phyloP scores from a whole-genome alignment of 2,329 filamentous ascomycete genomes.

The Acarospora socialis region DNA sequence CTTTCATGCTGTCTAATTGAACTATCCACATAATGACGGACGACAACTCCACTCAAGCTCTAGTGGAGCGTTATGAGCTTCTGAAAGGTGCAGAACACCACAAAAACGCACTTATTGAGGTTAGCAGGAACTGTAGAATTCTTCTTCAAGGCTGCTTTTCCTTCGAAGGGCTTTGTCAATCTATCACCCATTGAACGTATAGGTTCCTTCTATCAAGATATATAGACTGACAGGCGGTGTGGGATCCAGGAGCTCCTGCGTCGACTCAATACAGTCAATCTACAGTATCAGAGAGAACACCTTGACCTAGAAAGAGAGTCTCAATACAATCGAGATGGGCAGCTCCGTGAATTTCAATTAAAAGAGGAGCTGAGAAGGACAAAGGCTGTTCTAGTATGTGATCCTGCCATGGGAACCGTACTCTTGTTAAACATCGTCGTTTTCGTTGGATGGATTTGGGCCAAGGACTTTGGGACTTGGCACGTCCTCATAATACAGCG shows the following conservation, averaged over 20 bases:
- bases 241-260: slow-evolving; percentile 30
- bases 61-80: slow-evolving; percentile 30
- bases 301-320: slow-evolving; percentile 34
- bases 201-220: slow-evolving; percentile 1
- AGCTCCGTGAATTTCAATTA: slow-evolving; percentile 32
- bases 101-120: slow-evolving; percentile 35
- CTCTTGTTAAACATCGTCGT: too few species aligned
- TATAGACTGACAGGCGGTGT: slow-evolving; percentile 4
- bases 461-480: too few species aligned
- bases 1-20: neutral
- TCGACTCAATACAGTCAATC: slow-evolving; percentile 30
- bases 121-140: slow-evolving; percentile 14
- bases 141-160: neutral
- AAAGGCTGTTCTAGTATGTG: slow-evolving; percentile 31
- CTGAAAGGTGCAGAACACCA: slow-evolving; percentile 30
- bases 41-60: slow-evolving; percentile 22
- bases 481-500: too few species aligned
- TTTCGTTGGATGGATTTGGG: too few species aligned
- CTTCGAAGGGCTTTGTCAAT: neutral
- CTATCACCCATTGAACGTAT: neutral
- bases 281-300: slow-evolving; percentile 28
- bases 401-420: too few species aligned
- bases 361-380: slow-evolving; percentile 32
- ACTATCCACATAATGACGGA: slow-evolving; percentile 10
- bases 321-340: slow-evolving; percentile 33